Conservation (phyloP, 2,329 filamentous ascomycete species). For the Stagonosporopsis chrysanthemi region DNA sequence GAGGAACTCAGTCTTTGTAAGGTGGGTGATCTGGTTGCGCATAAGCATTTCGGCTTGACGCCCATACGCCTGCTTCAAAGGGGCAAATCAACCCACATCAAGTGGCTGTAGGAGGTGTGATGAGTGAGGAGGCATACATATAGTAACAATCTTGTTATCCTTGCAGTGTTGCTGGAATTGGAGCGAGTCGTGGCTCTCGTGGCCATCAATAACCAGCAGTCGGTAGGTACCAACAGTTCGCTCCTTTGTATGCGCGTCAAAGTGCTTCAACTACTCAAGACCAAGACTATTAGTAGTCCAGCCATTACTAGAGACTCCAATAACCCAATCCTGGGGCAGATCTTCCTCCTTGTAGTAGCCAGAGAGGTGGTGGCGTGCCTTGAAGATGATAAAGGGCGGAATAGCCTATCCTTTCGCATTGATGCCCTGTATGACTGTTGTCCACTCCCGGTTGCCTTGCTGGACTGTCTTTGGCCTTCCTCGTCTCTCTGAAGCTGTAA, state of each 20-base stretch:
- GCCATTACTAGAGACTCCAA: too few species aligned
- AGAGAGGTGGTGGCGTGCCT: too few species aligned
- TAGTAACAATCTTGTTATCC: too few species aligned
- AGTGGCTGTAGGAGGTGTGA: neutral
- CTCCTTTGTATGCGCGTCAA: too few species aligned
- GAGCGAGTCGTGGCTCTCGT: slow-evolving; percentile 17
- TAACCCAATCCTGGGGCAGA: too few species aligned
- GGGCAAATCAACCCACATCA: slow-evolving; percentile 13
- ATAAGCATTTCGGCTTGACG: slow-evolving; percentile 11
- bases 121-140: slow-evolving; percentile 1
- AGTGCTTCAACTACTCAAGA: too few species aligned
- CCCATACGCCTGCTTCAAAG: slow-evolving; percentile 34
- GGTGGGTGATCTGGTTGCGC: slow-evolving; percentile 36
- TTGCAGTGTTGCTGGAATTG: slow-evolving; percentile 2
- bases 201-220: slow-evolving; percentile 21
- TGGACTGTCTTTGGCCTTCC: neutral
- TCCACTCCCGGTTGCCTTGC: slow-evolving; percentile 1
- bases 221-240: slow-evolving; percentile 4
- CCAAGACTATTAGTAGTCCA: too few species aligned
- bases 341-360: too few species aligned
- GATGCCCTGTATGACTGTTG: slow-evolving; percentile 1
- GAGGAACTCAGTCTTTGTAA: slow-evolving; percentile 30
- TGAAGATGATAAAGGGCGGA: too few species aligned
- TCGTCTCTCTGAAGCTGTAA: too few species aligned
- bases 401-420: too few species aligned